Base-by-base conservation (phyloP, 2,329 filamentous ascomycete species). In the Eutypa lata region DNA sequence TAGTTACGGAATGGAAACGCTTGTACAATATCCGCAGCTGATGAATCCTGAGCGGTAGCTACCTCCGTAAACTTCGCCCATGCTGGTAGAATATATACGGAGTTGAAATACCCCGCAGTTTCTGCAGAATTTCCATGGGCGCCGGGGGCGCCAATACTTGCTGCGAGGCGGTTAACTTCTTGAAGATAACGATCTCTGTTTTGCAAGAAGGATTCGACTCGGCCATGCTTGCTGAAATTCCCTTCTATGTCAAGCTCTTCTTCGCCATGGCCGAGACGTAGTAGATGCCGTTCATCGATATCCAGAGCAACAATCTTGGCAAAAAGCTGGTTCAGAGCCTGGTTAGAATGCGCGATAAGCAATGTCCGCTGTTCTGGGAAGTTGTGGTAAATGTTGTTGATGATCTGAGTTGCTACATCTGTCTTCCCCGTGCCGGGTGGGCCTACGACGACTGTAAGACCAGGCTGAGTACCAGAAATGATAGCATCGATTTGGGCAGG, bases 311-410 rank as follows among this genome's bases (percentile, higher is more conserved):
- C 88, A 56, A 99, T 99, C 75, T 99, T 99, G 63, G 95, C 90
- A 74, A 99, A 99, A 1, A 99, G 79, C 68, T 99, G 94, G 65
- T 99, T 99, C 10, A 99, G 77, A 2, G 94, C 95, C 70, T 99
- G 95, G 67, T 99, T 99, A 72, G 93, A 97, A 70, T 99, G 94
- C 4, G 94, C 94, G 58, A 99, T 85, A 40, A 99, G 83, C 18
- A 99, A 76, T 0, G 94, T 99, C 62, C 91, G 88, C 70, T 99
- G 91, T 58, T 87, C 80, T 7, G 94, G 92, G 68, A 97, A 99
- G 72, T 97, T 96, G 76, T 97, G 93, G 68, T 99, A 99, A 62
- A 99, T 89, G 70, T 97, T 97, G 76, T 90, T 97, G 73, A 99
- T 99, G 68, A 97, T 95, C 71, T 99, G 94, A 4, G 93, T 97